These are phyloP conservation scores for Pseudovirgaria hyperparasitica DNA, from an alignment of 2,329 filamentous ascomycete species.

Conservation along the genomic window DNA sequence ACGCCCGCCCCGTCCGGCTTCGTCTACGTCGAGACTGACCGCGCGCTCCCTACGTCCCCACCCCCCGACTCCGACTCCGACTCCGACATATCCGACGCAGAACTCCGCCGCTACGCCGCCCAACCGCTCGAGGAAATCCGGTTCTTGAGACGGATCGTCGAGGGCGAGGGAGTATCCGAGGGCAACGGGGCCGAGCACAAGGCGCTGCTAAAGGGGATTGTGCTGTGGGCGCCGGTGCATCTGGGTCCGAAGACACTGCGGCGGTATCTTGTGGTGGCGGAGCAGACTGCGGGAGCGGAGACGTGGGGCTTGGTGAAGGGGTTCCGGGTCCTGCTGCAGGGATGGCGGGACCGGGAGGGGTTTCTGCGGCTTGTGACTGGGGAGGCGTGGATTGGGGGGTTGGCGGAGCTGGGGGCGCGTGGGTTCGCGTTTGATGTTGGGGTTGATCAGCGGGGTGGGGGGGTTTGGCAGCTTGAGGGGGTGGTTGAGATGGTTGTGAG, in stretches of 20 bases:
- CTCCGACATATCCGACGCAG: neutral
- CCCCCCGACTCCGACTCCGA: neutral
- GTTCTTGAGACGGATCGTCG: conserved; percentile 53
- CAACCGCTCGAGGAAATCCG: conserved; percentile 59
- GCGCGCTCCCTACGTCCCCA: conserved; percentile 25
- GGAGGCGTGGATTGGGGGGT: conserved; percentile 30
- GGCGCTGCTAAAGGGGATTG: conserved; percentile 44
- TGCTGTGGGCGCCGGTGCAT: conserved; percentile 79
- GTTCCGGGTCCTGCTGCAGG: conserved; percentile 70
- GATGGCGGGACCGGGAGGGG: conserved; percentile 19
- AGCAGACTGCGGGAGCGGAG: conserved; percentile 45
- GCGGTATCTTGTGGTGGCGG: conserved; percentile 50
- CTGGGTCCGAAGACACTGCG: conserved; percentile 47
- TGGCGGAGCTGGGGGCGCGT: conserved; percentile 46
- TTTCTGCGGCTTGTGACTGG: conserved; percentile 23
- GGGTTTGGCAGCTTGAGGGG: conserved; percentile 43
- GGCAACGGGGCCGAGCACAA: conserved; percentile 43
- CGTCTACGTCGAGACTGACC: conserved; percentile 74
- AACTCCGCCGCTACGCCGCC: conserved; percentile 44
- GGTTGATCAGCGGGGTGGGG: conserved; percentile 67
- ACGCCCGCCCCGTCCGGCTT: conserved; percentile 40
- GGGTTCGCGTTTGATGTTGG: conserved; percentile 70
- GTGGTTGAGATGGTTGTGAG: conserved; percentile 22
- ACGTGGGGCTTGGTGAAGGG: conserved; percentile 60
- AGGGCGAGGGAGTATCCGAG: conserved; percentile 48